Evolutionary conservation across 176 grass and related monocot species (phyloP).

Genomic region (Echinochloa phyllopogon): DNA sequence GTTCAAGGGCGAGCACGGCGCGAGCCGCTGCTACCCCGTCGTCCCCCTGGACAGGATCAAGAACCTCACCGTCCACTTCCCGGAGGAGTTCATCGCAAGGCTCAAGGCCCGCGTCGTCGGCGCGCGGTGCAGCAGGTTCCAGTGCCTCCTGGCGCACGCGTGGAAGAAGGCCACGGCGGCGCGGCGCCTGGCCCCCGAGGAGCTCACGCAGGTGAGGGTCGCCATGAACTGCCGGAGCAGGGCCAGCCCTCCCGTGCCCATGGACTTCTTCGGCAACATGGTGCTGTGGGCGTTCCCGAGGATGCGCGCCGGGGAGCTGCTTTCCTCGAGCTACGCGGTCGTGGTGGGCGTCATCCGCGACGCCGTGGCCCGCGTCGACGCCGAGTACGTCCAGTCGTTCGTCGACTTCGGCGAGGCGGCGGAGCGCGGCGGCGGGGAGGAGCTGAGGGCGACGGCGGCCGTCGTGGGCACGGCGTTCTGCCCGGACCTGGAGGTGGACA

Average conservation of each 20-base stretch:
- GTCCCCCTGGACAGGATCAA: background rate
- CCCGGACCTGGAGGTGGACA: slow-evolving; percentile 56
- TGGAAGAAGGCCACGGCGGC: slow-evolving; percentile 50
- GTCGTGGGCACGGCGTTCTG: slow-evolving; percentile 4
- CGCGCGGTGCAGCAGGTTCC: slow-evolving; percentile 46
- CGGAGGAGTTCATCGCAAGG: slow-evolving; percentile 23
- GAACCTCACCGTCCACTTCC: slow-evolving; percentile 17
- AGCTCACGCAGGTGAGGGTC: slow-evolving; percentile 31
- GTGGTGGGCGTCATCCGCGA: slow-evolving; percentile 41
- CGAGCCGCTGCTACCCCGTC: background rate
- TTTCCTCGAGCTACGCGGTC: background rate
- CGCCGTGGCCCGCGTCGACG: slow-evolving; percentile 38
- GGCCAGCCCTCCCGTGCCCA: background rate
- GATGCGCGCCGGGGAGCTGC: slow-evolving; percentile 30
- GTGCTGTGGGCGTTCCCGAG: slow-evolving; percentile 54
- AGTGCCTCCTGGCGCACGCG: slow-evolving; percentile 42
- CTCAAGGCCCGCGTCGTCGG: slow-evolving; percentile 31
- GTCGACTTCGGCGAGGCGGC: slow-evolving; percentile 41
- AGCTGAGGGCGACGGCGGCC: slow-evolving; percentile 41
- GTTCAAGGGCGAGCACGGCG: slow-evolving; percentile 11
- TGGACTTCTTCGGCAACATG: slow-evolving; percentile 55
- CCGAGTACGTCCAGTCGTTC: slow-evolving; percentile 50
- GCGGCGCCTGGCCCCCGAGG: slow-evolving; percentile 4
- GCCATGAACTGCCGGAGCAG: slow-evolving; percentile 47
- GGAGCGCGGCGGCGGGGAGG: background rate